phyloP scores from a whole-genome alignment of 257 asterid genomes.

The Solanum commersonii region DNA sequence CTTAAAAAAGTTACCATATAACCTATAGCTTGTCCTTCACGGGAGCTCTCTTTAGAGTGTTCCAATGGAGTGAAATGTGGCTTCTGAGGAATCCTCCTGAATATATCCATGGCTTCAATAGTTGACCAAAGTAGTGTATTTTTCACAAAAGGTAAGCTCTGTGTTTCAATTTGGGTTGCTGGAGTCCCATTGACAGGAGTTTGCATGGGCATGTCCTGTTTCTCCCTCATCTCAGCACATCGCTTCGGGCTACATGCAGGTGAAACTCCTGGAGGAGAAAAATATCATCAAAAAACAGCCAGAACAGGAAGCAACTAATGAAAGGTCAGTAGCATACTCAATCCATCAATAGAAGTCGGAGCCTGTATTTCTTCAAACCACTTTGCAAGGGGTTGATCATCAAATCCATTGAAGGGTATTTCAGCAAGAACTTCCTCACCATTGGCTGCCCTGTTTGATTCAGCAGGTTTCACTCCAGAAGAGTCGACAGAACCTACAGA shows the following conservation, averaged over 20 bases:
- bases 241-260: slow-evolving; percentile 14
- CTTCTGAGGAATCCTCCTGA: slow-evolving; percentile 56
- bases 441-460: slow-evolving; percentile 5
- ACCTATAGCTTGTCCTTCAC: slow-evolving; percentile 80
- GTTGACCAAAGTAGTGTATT: slow-evolving; percentile 51
- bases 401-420: slow-evolving; percentile 22
- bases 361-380: slow-evolving; percentile 47
- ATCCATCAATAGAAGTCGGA: slow-evolving; percentile 24
- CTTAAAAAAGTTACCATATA: slow-evolving; percentile 57
- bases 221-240: slow-evolving; percentile 13
- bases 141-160: slow-evolving; percentile 54
- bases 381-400: slow-evolving; percentile 55
- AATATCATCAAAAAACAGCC: neutral
- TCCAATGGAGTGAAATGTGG: slow-evolving; percentile 74
- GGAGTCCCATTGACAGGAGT: neutral
- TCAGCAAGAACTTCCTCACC: slow-evolving; percentile 11
- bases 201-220: slow-evolving; percentile 2
- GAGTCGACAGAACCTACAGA: slow-evolving; percentile 26
- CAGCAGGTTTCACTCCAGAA: slow-evolving; percentile 8
- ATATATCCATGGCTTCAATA: slow-evolving; percentile 62
- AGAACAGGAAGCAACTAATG: neutral
- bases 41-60: slow-evolving; percentile 39
- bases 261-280: slow-evolving; percentile 22
- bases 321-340: slow-evolving; percentile 22
- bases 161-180: slow-evolving; percentile 11